Conservation (phyloP, 2,329 filamentous ascomycete genomes). For the Trichoderma aggressivum region DNA sequence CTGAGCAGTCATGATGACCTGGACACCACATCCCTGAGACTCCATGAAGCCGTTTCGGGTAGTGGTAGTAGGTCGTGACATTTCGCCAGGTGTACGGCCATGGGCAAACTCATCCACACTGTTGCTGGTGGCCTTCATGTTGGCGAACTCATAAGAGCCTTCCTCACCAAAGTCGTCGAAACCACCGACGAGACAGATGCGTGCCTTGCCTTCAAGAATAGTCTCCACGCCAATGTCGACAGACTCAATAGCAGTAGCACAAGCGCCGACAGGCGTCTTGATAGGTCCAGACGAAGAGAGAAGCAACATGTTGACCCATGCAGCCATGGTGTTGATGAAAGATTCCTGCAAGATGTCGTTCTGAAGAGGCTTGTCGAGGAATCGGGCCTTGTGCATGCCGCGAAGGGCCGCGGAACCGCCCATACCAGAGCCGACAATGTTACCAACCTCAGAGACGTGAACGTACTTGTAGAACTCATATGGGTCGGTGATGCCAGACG, state of each 20-base stretch:
- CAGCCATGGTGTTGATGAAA: slow-evolving; percentile 99
- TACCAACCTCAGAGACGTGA: slow-evolving; percentile 94
- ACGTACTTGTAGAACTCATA: slow-evolving; percentile 99
- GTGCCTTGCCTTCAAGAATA: slow-evolving; percentile 96
- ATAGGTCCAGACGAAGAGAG: slow-evolving; percentile 96
- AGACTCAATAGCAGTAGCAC: slow-evolving; percentile 94
- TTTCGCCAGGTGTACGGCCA: slow-evolving; percentile 90
- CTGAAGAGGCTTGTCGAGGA: slow-evolving; percentile 93
- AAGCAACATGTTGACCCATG: slow-evolving; percentile 99
- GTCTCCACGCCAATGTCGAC: slow-evolving; percentile 98
- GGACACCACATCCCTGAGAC: slow-evolving; percentile 96
- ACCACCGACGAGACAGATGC: slow-evolving; percentile 94
- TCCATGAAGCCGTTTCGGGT: slow-evolving; percentile 99
- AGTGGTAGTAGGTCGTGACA: slow-evolving; percentile 96
- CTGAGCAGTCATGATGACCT: slow-evolving; percentile 96
- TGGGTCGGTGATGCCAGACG: slow-evolving; percentile 93
- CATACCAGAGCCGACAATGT: slow-evolving; percentile 98
- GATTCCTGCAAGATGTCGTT: slow-evolving; percentile 99
- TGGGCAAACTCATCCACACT: slow-evolving; percentile 94
- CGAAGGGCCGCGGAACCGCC: slow-evolving; percentile 88
- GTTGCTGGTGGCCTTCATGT: slow-evolving; percentile 99
- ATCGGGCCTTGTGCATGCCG: slow-evolving; percentile 98
- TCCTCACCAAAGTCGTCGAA: slow-evolving; percentile 99
- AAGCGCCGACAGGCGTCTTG: slow-evolving; percentile 97
- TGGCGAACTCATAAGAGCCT: slow-evolving; percentile 98